These are phyloP conservation scores for Xylaria hypoxylon DNA, from an alignment of 2,329 filamentous ascomycete species.

Conservation along the genomic window DNA sequence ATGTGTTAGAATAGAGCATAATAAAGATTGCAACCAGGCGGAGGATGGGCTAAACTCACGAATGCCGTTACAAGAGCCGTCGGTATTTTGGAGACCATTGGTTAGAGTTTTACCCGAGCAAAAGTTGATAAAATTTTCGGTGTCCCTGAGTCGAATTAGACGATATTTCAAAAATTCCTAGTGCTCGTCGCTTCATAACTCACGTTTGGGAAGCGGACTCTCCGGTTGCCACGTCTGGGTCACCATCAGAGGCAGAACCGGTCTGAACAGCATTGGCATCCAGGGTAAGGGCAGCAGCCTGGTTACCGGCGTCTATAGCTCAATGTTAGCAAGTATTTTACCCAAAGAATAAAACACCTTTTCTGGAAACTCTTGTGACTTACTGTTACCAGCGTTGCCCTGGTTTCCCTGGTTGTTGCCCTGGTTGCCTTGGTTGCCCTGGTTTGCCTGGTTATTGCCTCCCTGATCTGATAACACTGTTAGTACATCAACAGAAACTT, in stretches of 20 bases:
- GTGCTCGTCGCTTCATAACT: slow-evolving; percentile 50
- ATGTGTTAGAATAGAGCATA: slow-evolving; percentile 36
- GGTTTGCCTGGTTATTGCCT: slow-evolving; percentile 42
- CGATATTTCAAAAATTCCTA: not conserved
- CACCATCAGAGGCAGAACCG: slow-evolving; percentile 56
- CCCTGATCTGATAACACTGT: slow-evolving; percentile 30
- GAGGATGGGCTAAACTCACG: slow-evolving; percentile 55
- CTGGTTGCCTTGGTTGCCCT: slow-evolving; percentile 43
- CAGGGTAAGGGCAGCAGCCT: slow-evolving; percentile 52
- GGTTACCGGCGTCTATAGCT: slow-evolving; percentile 43
- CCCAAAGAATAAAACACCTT: not conserved
- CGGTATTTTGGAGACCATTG: slow-evolving; percentile 68
- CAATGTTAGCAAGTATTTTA: slow-evolving; percentile 10
- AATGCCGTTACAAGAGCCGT: slow-evolving; percentile 73
- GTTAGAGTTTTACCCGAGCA: slow-evolving; percentile 66
- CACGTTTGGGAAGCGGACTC: slow-evolving; percentile 66
- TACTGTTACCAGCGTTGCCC: slow-evolving; percentile 33
- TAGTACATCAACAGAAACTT: not conserved
- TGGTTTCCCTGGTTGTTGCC: slow-evolving; percentile 38
- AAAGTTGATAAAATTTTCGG: slow-evolving; percentile 73
- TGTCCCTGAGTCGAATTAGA: slow-evolving; percentile 58
- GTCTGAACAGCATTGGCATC: slow-evolving; percentile 60
- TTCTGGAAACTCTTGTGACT: not conserved
- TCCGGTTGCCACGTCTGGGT: slow-evolving; percentile 53
- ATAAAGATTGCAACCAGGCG: not conserved